Conservation (phyloP, 106 monocot species). For the Dendrobium chrysotoxum region DNA sequence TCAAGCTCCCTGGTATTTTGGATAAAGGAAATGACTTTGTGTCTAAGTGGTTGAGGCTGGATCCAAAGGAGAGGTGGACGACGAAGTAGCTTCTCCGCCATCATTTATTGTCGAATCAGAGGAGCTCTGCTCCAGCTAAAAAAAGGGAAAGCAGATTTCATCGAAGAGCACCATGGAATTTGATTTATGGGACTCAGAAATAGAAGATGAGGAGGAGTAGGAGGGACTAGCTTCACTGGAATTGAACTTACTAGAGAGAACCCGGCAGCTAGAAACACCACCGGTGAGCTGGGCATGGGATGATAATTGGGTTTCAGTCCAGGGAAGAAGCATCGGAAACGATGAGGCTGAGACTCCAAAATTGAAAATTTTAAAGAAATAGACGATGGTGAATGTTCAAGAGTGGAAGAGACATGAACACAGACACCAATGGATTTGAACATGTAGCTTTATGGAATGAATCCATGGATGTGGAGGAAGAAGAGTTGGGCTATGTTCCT, state of each 20-base stretch:
- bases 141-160: not conserved
- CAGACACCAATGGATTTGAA: no score
- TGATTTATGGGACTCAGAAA: not conserved
- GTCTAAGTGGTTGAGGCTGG: conserved; percentile 34
- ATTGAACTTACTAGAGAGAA: not conserved
- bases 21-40: conserved; percentile 44
- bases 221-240: not conserved
- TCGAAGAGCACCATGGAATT: not conserved
- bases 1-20: conserved; percentile 11
- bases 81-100: conserved; percentile 41
- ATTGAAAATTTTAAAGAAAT: no score
- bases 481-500: no score
- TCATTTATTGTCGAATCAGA: conserved; percentile 36
- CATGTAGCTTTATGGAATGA: no score
- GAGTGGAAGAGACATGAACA: no score
- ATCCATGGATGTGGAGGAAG: no score
- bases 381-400: no score
- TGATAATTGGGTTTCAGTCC: not conserved
- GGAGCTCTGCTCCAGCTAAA: no score
- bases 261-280: not conserved
- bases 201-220: not conserved
- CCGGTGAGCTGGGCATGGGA: not conserved
- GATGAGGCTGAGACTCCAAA: no score
- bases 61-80: conserved; percentile 37
- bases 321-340: not conserved